Percentiles rank a stretch among this genome's conserved stretches.
phyloP scores from a whole-genome alignment of 331 rosid genomes.

The Arachis monticola region DNA sequence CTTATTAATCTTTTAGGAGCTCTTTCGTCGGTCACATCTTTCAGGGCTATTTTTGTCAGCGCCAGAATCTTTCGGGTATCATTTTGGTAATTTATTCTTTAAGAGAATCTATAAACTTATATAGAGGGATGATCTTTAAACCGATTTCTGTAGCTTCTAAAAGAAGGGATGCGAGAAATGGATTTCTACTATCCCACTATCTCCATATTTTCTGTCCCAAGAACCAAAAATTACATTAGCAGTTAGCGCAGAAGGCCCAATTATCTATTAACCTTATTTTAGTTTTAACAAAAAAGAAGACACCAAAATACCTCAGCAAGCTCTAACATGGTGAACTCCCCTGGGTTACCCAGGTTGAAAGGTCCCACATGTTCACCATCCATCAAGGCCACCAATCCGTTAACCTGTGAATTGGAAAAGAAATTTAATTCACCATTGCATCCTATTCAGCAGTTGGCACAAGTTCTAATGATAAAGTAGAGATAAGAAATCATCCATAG shows the following conservation, averaged over 20 bases:
- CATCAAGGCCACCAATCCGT: slow-evolving; percentile 89
- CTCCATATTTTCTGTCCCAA: too few species aligned
- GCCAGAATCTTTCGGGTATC: too few species aligned
- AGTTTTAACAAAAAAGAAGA: background rate
- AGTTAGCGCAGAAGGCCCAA: slow-evolving; percentile 22
- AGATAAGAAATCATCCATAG: slow-evolving; percentile 1
- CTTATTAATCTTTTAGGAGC: too few species aligned
- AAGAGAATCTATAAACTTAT: too few species aligned
- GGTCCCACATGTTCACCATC: slow-evolving; percentile 81
- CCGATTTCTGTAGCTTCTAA: too few species aligned
- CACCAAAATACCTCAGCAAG: slow-evolving; percentile 78
- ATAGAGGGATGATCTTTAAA: too few species aligned
- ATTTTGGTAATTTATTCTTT: too few species aligned
- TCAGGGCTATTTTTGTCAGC: too few species aligned
- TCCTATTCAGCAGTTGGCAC: background rate
- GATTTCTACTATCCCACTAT: too few species aligned
- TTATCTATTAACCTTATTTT: background rate
- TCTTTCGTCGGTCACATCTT: too few species aligned
- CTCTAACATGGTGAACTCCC: slow-evolving; percentile 97
- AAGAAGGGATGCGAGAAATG: too few species aligned
- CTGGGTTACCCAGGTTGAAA: slow-evolving; percentile 95
- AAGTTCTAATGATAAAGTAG: slow-evolving; percentile 21
- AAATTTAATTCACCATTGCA: slow-evolving; percentile 34
- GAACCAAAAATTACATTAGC: background rate
- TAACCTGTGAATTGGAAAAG: slow-evolving; percentile 56